phyloP scores from a whole-genome alignment of 495 filamentous ascomycete genomes.

The Penicillium cinerascens region DNA sequence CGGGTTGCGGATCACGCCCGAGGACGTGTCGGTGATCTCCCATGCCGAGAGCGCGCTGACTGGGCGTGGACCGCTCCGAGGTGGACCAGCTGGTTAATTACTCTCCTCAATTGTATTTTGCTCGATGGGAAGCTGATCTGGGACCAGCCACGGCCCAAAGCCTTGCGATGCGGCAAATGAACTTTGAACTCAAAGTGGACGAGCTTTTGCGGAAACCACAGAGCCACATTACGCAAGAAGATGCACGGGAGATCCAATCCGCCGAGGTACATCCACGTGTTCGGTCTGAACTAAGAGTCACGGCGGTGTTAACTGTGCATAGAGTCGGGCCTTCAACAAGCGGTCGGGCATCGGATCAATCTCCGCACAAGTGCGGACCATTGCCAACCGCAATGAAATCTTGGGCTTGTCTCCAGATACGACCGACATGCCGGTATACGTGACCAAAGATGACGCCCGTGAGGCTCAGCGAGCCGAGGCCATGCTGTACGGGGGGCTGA shows the following conservation, averaged over 20 bases:
- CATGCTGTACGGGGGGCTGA: conserved; percentile 29
- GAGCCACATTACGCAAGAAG: conserved; percentile 31
- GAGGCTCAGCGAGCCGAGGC: conserved; percentile 34
- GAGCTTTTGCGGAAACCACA: conserved; percentile 31
- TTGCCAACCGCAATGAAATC: conserved; percentile 37
- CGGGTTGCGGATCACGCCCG: conserved; percentile 33
- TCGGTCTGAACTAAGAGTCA: neutral
- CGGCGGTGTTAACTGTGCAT: neutral
- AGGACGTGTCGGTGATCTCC: conserved; percentile 33
- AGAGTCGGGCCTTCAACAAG: conserved; percentile 38
- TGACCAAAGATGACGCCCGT: conserved; percentile 36
- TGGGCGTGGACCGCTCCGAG: conserved; percentile 51
- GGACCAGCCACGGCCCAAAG: conserved; percentile 31
- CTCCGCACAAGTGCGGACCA: conserved; percentile 31
- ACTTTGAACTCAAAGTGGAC: conserved; percentile 37
- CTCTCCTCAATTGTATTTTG: neutral
- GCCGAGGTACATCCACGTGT: conserved; percentile 20
- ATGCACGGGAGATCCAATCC: conserved; percentile 32
- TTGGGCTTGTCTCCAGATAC: conserved; percentile 22
- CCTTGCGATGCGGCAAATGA: conserved; percentile 35
- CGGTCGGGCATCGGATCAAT: conserved; percentile 30
- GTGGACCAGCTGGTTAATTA: conserved; percentile 48
- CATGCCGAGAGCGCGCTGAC: conserved; percentile 37
- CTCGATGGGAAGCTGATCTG: neutral
- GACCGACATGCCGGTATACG: conserved; percentile 21